Base-by-base conservation (phyloP, 176 grass and related monocot genomes). In the Avena insularis region DNA sequence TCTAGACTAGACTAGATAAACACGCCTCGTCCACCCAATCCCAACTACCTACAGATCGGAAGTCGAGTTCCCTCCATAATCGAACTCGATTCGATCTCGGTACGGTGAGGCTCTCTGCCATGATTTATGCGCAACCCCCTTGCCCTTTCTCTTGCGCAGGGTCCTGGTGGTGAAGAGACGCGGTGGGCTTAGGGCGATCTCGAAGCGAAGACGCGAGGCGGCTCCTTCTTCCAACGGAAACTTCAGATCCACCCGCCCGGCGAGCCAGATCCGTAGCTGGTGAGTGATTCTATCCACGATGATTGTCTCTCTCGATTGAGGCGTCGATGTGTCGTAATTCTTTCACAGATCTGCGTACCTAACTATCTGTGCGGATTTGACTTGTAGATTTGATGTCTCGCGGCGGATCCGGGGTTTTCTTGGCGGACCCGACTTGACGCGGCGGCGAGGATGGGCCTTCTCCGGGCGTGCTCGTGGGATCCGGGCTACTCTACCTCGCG, bases 301-400 rank as follows among this genome's bases (percentile, higher is more conserved):
- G 5, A 3, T 49, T 2, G 0, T 10, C 14, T 3, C 1, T 27
- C n/a, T 29, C 6, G 13, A 0, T 27, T 63, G 0, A 5, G 0
- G 0, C 0, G 12, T 21, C 0, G 7, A 9, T 19, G 0, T 4
- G 9, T 14, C 0, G 9, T 13, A 14, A 6, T 16, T 0, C 21
- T 0, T 11, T 2, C 6, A 9, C 40, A 59, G 76, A 91, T 76
- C 14, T 61, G 0, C 9, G 4, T 23, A 5, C 16, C 48, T 76
- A 29, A 76, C 48, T 7, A 17, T 49, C 17, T 31, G 0, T 31
- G 17, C 9, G 10, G 5, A 6, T 16, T 58, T 8, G 2, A 19
- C 25, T 2, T 54, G 19, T 29, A 88, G 86, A 36, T 80, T 53
- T 9, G 45, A 2, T 45, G 0, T 40, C 11, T 8, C 2, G 12